Conservation (phyloP, 805 yeast species). For the Saturnispora serradocipensis region DNA sequence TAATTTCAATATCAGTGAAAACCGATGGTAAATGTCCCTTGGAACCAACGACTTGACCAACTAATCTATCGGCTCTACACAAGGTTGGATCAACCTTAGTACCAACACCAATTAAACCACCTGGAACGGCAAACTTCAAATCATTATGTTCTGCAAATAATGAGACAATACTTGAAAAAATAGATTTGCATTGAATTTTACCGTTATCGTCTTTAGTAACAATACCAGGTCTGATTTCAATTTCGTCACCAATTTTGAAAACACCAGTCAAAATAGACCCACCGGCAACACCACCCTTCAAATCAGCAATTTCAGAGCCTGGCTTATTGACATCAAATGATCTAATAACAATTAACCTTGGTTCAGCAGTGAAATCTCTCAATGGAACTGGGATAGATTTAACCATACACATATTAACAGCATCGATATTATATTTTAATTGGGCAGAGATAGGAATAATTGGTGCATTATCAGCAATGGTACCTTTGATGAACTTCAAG, state of each 20-base stretch:
- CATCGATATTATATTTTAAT: constrained; percentile 96
- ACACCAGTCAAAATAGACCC: constrained; percentile 97
- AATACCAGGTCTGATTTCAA: constrained; percentile 98
- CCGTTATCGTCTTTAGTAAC: constrained; percentile 87
- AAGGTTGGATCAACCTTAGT: constrained; percentile 97
- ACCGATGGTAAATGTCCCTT: constrained; percentile 93
- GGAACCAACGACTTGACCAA: constrained; percentile 98
- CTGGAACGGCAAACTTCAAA: constrained; percentile 97
- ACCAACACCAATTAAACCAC: constrained; percentile 99
- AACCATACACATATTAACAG: constrained; percentile 93
- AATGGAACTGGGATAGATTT: constrained; percentile 93
- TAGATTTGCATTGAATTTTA: constrained; percentile 91
- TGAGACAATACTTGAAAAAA: constrained; percentile 87
- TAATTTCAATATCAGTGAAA: constrained; percentile 95
- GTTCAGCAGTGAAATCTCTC: constrained; percentile 89
- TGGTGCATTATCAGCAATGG: constrained; percentile 98
- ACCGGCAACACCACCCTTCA: constrained; percentile 99
- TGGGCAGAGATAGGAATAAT: constrained; percentile 98
- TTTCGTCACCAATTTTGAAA: constrained; percentile 93
- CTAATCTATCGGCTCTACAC: constrained; percentile 98
- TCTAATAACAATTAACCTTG: constrained; percentile 93
- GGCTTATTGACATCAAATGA: constrained; percentile 99
- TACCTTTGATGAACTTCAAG: constrained; percentile 87
- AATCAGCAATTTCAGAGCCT: constrained; percentile 92
- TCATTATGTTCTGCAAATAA: constrained; percentile 97